Percentiles rank a stretch among this genome's conserved stretches.
These are phyloP conservation scores for Aspergillus amoenus DNA, from an alignment of 2,329 filamentous ascomycete genomes.

Conservation along the genomic window DNA sequence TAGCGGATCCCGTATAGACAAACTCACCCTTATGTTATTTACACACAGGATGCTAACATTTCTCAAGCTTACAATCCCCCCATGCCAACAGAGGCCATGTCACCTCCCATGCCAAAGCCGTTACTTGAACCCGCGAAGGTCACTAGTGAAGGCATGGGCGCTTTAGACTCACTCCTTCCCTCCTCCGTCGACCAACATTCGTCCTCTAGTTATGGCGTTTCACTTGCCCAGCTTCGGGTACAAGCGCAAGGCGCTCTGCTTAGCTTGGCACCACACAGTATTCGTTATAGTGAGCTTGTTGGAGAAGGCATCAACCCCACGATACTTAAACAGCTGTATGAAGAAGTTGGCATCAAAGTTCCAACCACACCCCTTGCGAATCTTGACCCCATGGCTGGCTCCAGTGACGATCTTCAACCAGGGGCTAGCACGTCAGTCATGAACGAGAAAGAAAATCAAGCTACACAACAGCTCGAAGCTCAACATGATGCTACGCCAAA, in stretches of 20 bases:
- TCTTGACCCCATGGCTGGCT: not conserved
- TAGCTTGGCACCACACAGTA: slow-evolving; percentile 60
- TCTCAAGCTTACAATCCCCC: slow-evolving; percentile 36
- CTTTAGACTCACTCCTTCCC: slow-evolving; percentile 11
- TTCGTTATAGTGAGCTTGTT: slow-evolving; percentile 72
- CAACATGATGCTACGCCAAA: not conserved
- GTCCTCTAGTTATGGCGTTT: slow-evolving; percentile 18
- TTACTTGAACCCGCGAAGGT: not conserved
- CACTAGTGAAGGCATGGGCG: not conserved
- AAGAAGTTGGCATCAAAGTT: slow-evolving; percentile 62
- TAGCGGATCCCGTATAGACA: slow-evolving; percentile 33
- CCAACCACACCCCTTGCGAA: slow-evolving; percentile 15
- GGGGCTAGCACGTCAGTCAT: not conserved
- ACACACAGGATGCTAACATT: slow-evolving; percentile 19
- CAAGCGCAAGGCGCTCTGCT: slow-evolving; percentile 67
- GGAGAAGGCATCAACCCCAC: slow-evolving; percentile 68
- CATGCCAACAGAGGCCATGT: slow-evolving; percentile 24
- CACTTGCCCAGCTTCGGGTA: slow-evolving; percentile 40
- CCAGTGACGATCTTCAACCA: not conserved
- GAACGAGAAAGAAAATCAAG: not conserved
- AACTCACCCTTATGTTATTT: not conserved
- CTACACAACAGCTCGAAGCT: not conserved
- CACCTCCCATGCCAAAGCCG: slow-evolving; percentile 16
- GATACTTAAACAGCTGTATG: slow-evolving; percentile 65
- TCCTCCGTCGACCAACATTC: not conserved